Percentiles rank a stretch among this genome's conserved stretches.
Evolutionary conservation across 2,329 filamentous ascomycete genomes (phyloP).

Genomic region (Fusarium coicis): DNA sequence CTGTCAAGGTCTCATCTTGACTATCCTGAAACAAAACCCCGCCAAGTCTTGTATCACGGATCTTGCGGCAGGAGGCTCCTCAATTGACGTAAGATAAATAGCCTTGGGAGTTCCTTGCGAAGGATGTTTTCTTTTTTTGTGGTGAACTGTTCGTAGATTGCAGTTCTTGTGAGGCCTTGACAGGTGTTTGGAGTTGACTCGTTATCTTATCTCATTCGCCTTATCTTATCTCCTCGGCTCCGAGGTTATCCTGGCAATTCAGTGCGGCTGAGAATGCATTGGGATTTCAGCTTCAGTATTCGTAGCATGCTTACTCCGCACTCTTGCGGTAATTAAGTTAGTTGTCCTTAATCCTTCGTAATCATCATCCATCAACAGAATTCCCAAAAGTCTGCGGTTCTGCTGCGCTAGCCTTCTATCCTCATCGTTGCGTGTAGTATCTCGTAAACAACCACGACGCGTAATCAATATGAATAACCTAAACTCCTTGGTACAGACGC

Average conservation of each 20-base stretch:
- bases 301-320: neutral
- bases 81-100: slow-evolving; percentile 9
- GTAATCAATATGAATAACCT: neutral
- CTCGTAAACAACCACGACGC: neutral
- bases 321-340: rapidly evolving
- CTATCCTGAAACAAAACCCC: slow-evolving; percentile 12
- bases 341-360: neutral
- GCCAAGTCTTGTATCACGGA: slow-evolving; percentile 7
- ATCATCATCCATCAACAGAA: rapidly evolving
- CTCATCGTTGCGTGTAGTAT: too few species aligned
- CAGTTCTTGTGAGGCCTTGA: neutral
- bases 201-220: rapidly evolving
- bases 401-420: rapidly evolving
- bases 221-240: neutral
- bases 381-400: rapidly evolving
- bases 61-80: neutral
- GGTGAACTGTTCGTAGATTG: neutral
- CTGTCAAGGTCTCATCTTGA: slow-evolving; percentile 22
- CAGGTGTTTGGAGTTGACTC: too few species aligned
- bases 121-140: neutral
- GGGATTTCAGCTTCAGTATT: neutral
- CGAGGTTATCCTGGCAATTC: neutral
- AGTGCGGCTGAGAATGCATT: neutral
- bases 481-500: neutral
- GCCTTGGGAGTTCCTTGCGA: neutral